Conservation (phyloP, 75 land plant genomes). For the Pinus albicaulis region DNA sequence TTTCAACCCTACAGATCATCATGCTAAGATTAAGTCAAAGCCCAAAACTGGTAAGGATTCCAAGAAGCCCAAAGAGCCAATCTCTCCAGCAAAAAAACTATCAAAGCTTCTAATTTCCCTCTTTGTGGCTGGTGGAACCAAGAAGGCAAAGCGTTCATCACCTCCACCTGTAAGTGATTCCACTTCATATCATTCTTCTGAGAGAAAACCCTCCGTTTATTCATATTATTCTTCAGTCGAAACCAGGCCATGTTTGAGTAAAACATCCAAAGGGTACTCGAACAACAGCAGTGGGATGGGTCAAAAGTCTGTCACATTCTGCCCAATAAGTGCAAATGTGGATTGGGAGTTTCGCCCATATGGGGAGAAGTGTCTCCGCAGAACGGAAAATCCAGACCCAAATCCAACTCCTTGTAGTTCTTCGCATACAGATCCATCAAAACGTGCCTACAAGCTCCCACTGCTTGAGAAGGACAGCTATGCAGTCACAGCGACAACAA, state of each 20-base stretch:
- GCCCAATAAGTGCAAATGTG: slow-evolving; percentile 37
- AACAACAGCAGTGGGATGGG: slow-evolving; percentile 17
- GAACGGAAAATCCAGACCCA: slow-evolving; percentile 3
- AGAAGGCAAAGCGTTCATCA: too few relatives aligned
- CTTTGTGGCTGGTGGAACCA: slow-evolving; percentile 9
- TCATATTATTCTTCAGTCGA: slow-evolving; percentile 24
- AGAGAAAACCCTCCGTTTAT: background rate
- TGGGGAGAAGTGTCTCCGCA: slow-evolving; percentile 8
- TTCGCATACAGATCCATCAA: background rate
- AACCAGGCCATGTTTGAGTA: slow-evolving; percentile 48
- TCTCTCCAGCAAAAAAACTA: too few relatives aligned
- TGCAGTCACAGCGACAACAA: background rate
- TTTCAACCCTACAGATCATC: background rate
- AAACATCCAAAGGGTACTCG: slow-evolving; percentile 16
- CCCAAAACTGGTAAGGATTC: slow-evolving; percentile 27
- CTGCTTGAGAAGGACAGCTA: background rate
- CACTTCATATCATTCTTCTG: slow-evolving; percentile 32
- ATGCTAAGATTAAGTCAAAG: background rate
- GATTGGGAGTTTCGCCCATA: slow-evolving; percentile 37
- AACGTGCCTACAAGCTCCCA: background rate
- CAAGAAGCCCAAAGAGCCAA: slow-evolving; percentile 22
- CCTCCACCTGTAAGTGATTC: background rate
- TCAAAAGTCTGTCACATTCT: slow-evolving; percentile 47
- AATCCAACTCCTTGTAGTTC: background rate
- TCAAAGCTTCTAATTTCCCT: too few relatives aligned